Evolutionary conservation across 176 grass and related monocot species (phyloP).

Genomic region (Phyllostachys edulis): DNA sequence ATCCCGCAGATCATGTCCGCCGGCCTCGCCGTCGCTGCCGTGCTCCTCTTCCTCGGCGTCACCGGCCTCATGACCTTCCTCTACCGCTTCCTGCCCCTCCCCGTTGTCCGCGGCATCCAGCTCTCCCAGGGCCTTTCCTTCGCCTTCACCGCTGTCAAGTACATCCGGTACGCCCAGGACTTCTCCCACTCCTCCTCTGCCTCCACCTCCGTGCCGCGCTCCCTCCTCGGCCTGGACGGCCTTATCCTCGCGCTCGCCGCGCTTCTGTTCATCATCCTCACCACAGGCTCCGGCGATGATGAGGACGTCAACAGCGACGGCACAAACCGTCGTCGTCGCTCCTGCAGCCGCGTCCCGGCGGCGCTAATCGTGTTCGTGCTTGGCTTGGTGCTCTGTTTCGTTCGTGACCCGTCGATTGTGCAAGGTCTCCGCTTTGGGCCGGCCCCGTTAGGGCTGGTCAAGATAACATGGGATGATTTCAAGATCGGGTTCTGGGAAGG

Average conservation of each 20-base stretch:
- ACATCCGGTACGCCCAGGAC: not conserved
- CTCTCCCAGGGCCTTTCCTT: constrained; percentile 47
- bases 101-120: constrained; percentile 53
- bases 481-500: constrained; percentile 71
- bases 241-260: not conserved
- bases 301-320: not conserved
- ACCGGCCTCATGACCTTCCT: constrained; percentile 64
- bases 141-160: not conserved
- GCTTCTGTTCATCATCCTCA: not conserved
- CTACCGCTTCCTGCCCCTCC: too few species aligned
- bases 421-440: not conserved
- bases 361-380: not conserved
- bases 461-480: constrained; percentile 27
- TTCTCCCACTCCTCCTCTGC: not conserved
- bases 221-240: not conserved
- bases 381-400: not conserved
- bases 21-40: constrained; percentile 38
- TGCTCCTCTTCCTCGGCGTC: constrained; percentile 50
- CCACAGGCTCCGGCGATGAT: not conserved
- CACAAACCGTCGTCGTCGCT: not conserved
- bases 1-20: constrained; percentile 46
- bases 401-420: not conserved
- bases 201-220: not conserved
- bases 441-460: not conserved
- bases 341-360: not conserved